Conservation (phyloP, 441 rosid species). For the Populus hybrid region DNA sequence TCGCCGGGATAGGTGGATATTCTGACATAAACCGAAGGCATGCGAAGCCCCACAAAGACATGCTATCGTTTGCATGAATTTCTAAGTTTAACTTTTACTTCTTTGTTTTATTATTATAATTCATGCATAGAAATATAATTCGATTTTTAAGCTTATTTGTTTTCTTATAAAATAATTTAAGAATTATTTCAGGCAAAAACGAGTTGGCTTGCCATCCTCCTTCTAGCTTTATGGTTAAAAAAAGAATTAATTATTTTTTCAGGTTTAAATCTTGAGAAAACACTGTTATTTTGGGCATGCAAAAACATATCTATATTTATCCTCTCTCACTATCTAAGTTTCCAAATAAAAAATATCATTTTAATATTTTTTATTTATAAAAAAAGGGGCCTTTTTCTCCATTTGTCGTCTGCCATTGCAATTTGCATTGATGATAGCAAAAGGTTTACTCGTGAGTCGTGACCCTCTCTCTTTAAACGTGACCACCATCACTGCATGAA, state of each 20-base stretch:
- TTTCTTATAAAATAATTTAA: too few relatives aligned
- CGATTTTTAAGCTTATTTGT: neutral
- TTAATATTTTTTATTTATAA: too few relatives aligned
- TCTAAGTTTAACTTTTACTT: too few relatives aligned
- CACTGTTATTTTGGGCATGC: too few relatives aligned
- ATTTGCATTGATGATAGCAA: neutral
- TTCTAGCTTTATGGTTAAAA: too few relatives aligned
- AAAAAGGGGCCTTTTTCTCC: neutral
- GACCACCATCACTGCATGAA: neutral
- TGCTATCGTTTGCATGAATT: too few relatives aligned
- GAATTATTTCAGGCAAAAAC: too few relatives aligned
- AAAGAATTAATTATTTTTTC: too few relatives aligned
- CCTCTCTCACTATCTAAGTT: too few relatives aligned
- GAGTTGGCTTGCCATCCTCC: too few relatives aligned
- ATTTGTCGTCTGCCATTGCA: neutral
- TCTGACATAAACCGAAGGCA: neutral
- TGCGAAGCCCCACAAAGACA: neutral
- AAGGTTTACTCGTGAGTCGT: neutral
- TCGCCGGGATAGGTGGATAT: neutral
- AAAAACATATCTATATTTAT: too few relatives aligned
- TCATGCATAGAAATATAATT: neutral
- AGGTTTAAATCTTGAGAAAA: too few relatives aligned
- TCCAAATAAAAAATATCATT: neutral
- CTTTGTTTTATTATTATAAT: neutral
- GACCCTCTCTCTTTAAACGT: neutral